These are phyloP conservation scores for Suhomyces kilbournensis DNA, from an alignment of 805 yeast species.

Conservation along the genomic window DNA sequence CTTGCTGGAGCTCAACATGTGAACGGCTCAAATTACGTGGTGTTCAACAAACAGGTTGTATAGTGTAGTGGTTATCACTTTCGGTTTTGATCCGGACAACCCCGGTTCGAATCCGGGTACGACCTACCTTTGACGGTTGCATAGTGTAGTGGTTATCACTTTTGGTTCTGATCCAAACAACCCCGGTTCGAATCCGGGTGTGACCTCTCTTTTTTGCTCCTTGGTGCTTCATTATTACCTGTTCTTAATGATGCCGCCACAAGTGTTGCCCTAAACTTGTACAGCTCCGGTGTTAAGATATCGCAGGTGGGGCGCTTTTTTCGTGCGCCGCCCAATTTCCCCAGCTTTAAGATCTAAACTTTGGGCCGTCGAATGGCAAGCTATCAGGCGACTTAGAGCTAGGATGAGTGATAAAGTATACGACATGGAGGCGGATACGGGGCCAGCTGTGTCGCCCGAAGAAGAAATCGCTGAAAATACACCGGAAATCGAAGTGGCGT, in stretches of 20 bases:
- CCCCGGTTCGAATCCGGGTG: constrained; percentile 87
- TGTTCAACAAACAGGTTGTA: constrained; percentile 1
- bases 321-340: constrained; percentile 2
- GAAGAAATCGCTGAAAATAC: not conserved
- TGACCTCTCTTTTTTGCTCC: constrained; percentile 44
- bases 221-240: not conserved
- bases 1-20: no score
- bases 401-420: not conserved
- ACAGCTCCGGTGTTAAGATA: not conserved
- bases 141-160: constrained; percentile 82
- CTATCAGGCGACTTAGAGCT: not conserved
- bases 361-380: not conserved
- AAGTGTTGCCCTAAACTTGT: not conserved
- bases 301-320: not conserved
- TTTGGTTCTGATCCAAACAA: constrained; percentile 78
- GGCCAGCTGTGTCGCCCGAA: not conserved
- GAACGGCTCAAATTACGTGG: not conserved
- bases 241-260: not conserved
- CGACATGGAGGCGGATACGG: not conserved
- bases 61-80: constrained; percentile 77
- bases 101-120: constrained; percentile 59
- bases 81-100: constrained; percentile 79
- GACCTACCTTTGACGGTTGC: constrained; percentile 28
- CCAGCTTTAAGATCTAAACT: not conserved
- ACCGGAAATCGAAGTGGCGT: not conserved